A percentile compares a stretch with the other conserved stretches of the same genome.
Evolutionary conservation across 2,329 filamentous ascomycete genomes (phyloP).

Genomic region (Fusarium lyarnte): DNA sequence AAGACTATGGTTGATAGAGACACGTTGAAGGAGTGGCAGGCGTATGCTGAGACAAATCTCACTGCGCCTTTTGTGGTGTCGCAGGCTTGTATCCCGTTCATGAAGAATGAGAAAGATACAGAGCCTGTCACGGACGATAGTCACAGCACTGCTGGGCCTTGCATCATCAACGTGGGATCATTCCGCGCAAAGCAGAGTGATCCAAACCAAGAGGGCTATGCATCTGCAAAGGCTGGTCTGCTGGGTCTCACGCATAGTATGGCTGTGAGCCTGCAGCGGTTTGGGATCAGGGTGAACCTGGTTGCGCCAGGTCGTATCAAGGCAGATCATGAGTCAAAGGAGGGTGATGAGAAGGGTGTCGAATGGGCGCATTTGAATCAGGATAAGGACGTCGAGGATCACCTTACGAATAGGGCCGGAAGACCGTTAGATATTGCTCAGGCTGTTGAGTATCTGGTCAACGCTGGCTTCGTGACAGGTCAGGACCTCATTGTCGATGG

Average conservation of each 20-base stretch:
- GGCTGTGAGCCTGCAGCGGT: conserved; percentile 4
- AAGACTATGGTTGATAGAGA: conserved; percentile 11
- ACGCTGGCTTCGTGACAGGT: conserved; percentile 15
- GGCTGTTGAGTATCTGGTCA: conserved; percentile 13
- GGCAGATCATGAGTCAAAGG: background rate
- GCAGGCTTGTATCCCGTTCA: conserved; percentile 5
- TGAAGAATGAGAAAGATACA: conserved; percentile 13
- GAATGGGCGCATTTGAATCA: conserved; percentile 7
- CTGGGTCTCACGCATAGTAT: conserved; percentile 11
- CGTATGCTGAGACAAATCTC: conserved; percentile 8
- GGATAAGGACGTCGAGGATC: conserved; percentile 13
- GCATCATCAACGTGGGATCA: conserved; percentile 10
- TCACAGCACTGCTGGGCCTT: conserved; percentile 11
- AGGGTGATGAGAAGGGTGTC: conserved; percentile 2
- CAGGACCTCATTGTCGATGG: conserved; percentile 15
- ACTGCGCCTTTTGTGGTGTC: conserved; percentile 9
- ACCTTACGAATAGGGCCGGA: conserved; percentile 10
- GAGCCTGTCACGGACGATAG: background rate
- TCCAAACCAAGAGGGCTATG: conserved; percentile 10
- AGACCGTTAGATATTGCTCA: conserved; percentile 8
- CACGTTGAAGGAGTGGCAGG: background rate
- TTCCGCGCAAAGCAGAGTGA: conserved; percentile 15
- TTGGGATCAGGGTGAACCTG: conserved; percentile 2
- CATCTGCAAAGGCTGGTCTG: conserved; percentile 10
- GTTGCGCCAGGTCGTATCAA: conserved; percentile 13